phyloP scores from a whole-genome alignment of 1,284 basidiomycete species.

The Tilletia walkeri region DNA sequence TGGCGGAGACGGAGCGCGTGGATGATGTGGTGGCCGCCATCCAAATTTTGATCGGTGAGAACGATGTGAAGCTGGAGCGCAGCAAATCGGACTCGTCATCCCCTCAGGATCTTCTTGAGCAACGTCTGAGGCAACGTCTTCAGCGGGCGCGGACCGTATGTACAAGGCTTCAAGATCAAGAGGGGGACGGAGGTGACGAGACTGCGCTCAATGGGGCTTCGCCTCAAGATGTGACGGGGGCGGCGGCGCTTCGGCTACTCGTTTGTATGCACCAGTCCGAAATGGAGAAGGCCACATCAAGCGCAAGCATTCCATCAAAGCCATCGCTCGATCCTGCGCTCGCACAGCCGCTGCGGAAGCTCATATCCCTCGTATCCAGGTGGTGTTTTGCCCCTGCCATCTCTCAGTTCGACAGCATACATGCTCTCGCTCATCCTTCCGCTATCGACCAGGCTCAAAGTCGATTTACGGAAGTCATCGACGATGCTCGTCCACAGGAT shows the following conservation, averaged over 20 bases:
- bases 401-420: conserved; percentile 12
- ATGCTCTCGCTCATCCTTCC: not conserved
- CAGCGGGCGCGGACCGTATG: too few species aligned
- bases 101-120: not conserved
- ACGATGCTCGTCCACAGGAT: not conserved
- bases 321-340: too few species aligned
- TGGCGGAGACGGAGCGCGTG: not conserved
- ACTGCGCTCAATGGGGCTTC: too few species aligned
- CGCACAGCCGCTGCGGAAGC: conserved; percentile 19
- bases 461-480: conserved; percentile 10
- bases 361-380: conserved; percentile 14
- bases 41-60: not conserved
- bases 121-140: not conserved
- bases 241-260: too few species aligned
- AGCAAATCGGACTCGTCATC: not conserved
- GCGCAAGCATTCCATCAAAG: too few species aligned
- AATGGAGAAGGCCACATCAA: too few species aligned
- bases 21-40: not conserved
- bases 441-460: not conserved
- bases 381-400: conserved; percentile 16
- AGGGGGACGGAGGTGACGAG: too few species aligned
- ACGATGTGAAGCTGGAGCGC: conserved; percentile 3
- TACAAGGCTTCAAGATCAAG: too few species aligned
- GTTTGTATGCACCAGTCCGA: too few species aligned
- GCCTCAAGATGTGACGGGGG: too few species aligned